Evolutionary conservation across 2,329 filamentous ascomycete genomes (phyloP), one percentile per base, ranked within the genome.

Genomic region (Nigrospora osmanthi): DNA sequence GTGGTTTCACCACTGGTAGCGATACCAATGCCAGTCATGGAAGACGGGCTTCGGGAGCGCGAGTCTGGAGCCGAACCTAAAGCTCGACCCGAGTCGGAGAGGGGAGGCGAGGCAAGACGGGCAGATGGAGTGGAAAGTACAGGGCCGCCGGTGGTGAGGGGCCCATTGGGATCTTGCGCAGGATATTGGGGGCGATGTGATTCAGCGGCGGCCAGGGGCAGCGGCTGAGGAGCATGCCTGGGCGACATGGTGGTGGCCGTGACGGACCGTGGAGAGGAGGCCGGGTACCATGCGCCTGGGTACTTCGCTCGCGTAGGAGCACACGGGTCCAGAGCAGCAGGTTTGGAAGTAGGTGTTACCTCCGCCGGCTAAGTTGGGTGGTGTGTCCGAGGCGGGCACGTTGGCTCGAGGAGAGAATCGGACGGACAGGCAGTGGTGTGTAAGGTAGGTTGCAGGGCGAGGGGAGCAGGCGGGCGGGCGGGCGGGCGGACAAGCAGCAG

Each of bases 221-320:
- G 70, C 64, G 76, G 75, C 68, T 78, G 71, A 53, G 75, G 76
- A 64, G 70, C 73, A 58, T 72, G 65, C 65, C 78, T 80, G 62
- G 76, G 76, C 66, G 70, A 75, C 76, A 80, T 80, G 52, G 48
- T 64, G 51, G 47, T 43, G 42, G 38, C 39, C 40, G 42, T 39
- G 30, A 28, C 50, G 47, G 51, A 50, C 42, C 47, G 42, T 42
- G 43, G 44, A 49, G 45, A 42, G 34, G 35, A 52, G 51, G 49
- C 47, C 31, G 38, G 42, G 42, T 37, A 38, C 42, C 42, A 43
- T 37, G 35, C 42, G 42, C 33, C 40, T 42, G 34, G 19, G 19
- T 42, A 33, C 35, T 33, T 42, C 32, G 38, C 28, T 33, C 15
- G 16, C 16, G 32, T 23, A 34, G 39, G 39, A 41, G 31, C 39